Base-by-base conservation (phyloP, 2,329 filamentous ascomycete genomes). In the Epichloe amarillans region DNA sequence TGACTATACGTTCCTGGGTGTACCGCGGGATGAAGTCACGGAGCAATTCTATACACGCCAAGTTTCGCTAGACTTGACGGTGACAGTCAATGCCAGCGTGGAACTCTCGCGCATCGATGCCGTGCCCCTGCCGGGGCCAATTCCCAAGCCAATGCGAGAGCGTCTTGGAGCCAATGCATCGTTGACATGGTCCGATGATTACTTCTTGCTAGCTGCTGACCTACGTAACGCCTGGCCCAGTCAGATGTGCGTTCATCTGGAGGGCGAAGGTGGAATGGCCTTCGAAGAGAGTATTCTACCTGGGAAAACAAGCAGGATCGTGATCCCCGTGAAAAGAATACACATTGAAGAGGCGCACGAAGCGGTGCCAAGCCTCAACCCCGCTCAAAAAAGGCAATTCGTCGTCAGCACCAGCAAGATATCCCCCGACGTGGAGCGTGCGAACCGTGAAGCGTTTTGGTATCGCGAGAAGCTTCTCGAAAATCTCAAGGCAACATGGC, bases 41-140 rank as follows among this genome's bases (percentile, higher is more conserved):
- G 82, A 84, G 37, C 76, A 80, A 36, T 95, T 95, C 61, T 88
- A 89, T 61, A 95, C 90, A 0, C 79, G 90, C 39, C 87, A 93
- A 62, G 76, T 95, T 15, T 83, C 83, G 17, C 73, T 95, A 30
- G 86, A 88, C 14, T 71, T 97, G 52, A 87, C 84, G 0, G 79
- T 96, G 15, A 96, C 91, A 5, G 91, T 97, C 46, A 96, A 96
- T 62, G 86, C 89, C 3, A 93, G 88, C 60, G 75, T 96, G 26
- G 88, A 96, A 61, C 72, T 96, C 10, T 76, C 83, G 36, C 78
- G 88, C 38, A 82, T 90, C 56, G 90, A 96, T 60, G 75, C 94
- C 17, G 66, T 93, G 36, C 83, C 88, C 75, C 75, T 95, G 11
- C 80, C 80, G 46, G 77, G 80, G 11, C 73, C 78, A 46, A 79